Conservation (phyloP, 768 basidiomycete genomes). For the Trametes punicea region DNA sequence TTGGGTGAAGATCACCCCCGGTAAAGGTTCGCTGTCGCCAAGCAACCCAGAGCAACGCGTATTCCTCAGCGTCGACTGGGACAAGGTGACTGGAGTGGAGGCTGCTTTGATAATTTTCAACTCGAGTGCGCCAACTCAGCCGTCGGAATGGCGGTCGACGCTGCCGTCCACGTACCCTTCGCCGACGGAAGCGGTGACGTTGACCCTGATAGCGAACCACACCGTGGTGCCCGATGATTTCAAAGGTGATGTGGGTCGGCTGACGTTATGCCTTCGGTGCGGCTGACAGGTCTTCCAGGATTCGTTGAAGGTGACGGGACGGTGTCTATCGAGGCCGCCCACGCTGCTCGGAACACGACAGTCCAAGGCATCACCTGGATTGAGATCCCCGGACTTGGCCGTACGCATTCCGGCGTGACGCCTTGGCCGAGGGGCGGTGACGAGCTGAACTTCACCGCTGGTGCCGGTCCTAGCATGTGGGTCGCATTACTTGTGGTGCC, state of each 20-base stretch:
- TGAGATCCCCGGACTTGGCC: slow-evolving; percentile 57
- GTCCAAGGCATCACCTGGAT: slow-evolving; percentile 55
- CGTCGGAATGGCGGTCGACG: slow-evolving; percentile 10
- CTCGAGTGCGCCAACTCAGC: slow-evolving; percentile 41
- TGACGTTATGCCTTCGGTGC: background rate
- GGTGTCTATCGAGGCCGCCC: slow-evolving; percentile 65
- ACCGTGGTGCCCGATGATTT: slow-evolving; percentile 40
- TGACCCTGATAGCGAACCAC: slow-evolving; percentile 32
- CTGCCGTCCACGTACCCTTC: background rate
- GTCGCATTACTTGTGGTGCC: slow-evolving; percentile 17
- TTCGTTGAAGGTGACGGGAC: slow-evolving; percentile 64
- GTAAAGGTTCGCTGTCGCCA: slow-evolving; percentile 48
- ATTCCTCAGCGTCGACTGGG: slow-evolving; percentile 59
- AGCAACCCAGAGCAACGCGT: slow-evolving; percentile 50
- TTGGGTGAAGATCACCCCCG: slow-evolving; percentile 50
- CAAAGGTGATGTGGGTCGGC: slow-evolving; percentile 37
- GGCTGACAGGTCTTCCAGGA: slow-evolving; percentile 29
- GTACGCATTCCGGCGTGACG: slow-evolving; percentile 57
- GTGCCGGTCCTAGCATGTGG: slow-evolving; percentile 59
- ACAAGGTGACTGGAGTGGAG: slow-evolving; percentile 35
- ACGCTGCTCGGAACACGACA: slow-evolving; percentile 45
- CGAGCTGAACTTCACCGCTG: slow-evolving; percentile 55
- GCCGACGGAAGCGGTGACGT: slow-evolving; percentile 10
- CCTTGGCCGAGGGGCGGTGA: slow-evolving; percentile 51
- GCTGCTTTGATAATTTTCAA: slow-evolving; percentile 45